These are phyloP conservation scores for Dicorynia guianensis DNA, from an alignment of 306 rosid species.

Conservation along the genomic window DNA sequence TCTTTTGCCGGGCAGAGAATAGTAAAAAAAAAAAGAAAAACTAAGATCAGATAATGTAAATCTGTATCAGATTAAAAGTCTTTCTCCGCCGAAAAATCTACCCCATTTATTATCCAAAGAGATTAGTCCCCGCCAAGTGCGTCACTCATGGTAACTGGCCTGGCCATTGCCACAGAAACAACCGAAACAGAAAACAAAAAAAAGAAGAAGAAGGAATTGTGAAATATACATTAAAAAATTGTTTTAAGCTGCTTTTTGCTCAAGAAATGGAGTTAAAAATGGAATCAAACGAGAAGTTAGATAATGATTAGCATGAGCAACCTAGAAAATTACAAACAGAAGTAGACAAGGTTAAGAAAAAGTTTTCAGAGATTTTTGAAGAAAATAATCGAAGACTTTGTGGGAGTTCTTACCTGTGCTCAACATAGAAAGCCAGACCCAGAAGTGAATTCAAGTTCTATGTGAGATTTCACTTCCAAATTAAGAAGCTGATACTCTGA, in stretches of 20 bases:
- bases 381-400: not conserved
- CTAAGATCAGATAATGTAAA: too few species aligned
- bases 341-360: not conserved
- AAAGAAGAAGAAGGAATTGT: too few species aligned
- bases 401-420: not conserved
- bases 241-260: too few species aligned
- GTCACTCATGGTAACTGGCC: not conserved
- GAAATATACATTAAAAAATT: too few species aligned
- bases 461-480: not conserved
- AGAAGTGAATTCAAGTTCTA: not conserved
- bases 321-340: not conserved
- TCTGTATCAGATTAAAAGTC: not conserved
- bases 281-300: too few species aligned
- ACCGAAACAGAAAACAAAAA: too few species aligned
- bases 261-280: too few species aligned
- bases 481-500: too few species aligned
- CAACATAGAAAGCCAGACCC: not conserved
- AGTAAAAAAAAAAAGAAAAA: too few species aligned
- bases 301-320: not conserved
- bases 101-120: not conserved
- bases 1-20: too few species aligned
- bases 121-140: not conserved
- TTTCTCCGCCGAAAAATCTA: not conserved
- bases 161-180: not conserved
- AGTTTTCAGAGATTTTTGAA: not conserved